Conservation (phyloP, 73 alveolate species). For the Paramecium sexaurelia region DNA sequence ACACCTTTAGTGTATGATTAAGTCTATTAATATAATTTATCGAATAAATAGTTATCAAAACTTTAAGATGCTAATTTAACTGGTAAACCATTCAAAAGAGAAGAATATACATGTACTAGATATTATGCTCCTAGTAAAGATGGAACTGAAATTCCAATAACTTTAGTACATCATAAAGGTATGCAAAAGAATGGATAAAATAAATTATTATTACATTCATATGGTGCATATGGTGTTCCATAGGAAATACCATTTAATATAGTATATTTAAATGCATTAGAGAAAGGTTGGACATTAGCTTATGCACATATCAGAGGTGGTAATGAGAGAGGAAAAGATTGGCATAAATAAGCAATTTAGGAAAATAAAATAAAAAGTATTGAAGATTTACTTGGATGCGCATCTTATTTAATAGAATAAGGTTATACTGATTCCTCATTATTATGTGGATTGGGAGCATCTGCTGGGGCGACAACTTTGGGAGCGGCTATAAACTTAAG, state of each 20-base stretch:
- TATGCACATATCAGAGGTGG: conserved; percentile 93
- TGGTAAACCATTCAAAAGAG: conserved; percentile 78
- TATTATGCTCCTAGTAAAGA: conserved; percentile 80
- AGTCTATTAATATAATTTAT: conserved; percentile 72
- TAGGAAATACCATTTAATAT: conserved; percentile 73
- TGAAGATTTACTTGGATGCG: conserved; percentile 79
- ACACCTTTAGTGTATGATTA: conserved; percentile 80
- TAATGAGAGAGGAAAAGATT: conserved; percentile 84
- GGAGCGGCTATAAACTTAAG: conserved; percentile 83
- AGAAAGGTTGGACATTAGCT: conserved; percentile 89
- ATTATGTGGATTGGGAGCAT: conserved; percentile 86
- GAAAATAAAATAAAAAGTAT: conserved; percentile 74
- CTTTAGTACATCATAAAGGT: conserved; percentile 70
- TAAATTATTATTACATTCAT: conserved; percentile 67
- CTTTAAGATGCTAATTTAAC: conserved; percentile 68
- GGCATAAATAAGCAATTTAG: conserved; percentile 87
- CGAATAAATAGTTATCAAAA: conserved; percentile 39
- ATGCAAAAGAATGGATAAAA: conserved; percentile 66
- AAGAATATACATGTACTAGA: conserved; percentile 72
- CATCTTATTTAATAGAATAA: conserved; percentile 76
- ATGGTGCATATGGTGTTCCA: conserved; percentile 92
- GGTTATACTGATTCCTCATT: conserved; percentile 83
- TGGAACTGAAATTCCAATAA: conserved; percentile 86
- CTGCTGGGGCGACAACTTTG: conserved; percentile 91
- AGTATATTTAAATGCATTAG: conserved; percentile 82